These are phyloP conservation scores for Lasiosphaeria hispida DNA, from an alignment of 495 filamentous ascomycete species.

Conservation along the genomic window DNA sequence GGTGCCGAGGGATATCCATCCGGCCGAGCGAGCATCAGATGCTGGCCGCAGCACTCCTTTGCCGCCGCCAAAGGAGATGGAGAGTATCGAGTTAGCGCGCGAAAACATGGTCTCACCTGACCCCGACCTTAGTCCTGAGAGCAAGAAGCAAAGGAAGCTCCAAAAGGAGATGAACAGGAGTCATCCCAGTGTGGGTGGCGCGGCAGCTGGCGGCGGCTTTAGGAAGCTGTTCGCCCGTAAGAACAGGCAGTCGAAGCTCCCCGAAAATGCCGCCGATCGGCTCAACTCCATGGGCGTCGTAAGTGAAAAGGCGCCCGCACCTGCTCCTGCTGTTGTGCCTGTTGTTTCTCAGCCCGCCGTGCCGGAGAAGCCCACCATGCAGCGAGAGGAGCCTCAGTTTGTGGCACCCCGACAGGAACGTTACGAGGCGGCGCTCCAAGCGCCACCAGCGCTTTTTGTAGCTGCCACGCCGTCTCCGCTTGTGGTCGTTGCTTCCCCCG, in stretches of 20 bases:
- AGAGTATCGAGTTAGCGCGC: slow-evolving; percentile 37
- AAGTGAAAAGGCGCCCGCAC: slow-evolving; percentile 23
- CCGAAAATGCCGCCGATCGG: slow-evolving; percentile 45
- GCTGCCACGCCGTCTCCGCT: slow-evolving; percentile 1
- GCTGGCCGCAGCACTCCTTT: slow-evolving; percentile 36
- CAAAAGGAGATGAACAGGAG: slow-evolving; percentile 53
- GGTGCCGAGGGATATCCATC: slow-evolving; percentile 34
- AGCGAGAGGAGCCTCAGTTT: slow-evolving; percentile 23
- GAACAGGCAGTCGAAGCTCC: slow-evolving; percentile 52
- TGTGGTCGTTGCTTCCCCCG: slow-evolving; percentile 13
- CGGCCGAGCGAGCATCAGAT: slow-evolving; percentile 33
- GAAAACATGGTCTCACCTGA: slow-evolving; percentile 47
- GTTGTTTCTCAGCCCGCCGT: slow-evolving; percentile 18
- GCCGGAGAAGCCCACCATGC: slow-evolving; percentile 28
- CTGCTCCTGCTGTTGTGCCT: slow-evolving; percentile 19
- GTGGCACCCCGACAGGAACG: slow-evolving; percentile 31
- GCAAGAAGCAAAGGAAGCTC: slow-evolving; percentile 54
- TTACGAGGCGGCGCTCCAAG: slow-evolving; percentile 22
- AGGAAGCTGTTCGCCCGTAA: slow-evolving; percentile 64
- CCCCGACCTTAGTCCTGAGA: slow-evolving; percentile 42
- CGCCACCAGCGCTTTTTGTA: slow-evolving; percentile 4
- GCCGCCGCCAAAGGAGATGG: slow-evolving; percentile 38
- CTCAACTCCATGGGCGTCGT: slow-evolving; percentile 34
- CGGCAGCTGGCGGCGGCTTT: slow-evolving; percentile 44
- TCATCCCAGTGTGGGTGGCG: background rate